Percentiles rank a stretch among this genome's conserved stretches.
phyloP scores from a whole-genome alignment of 1,284 basidiomycete genomes.

The Ceratobasidium sp. region DNA sequence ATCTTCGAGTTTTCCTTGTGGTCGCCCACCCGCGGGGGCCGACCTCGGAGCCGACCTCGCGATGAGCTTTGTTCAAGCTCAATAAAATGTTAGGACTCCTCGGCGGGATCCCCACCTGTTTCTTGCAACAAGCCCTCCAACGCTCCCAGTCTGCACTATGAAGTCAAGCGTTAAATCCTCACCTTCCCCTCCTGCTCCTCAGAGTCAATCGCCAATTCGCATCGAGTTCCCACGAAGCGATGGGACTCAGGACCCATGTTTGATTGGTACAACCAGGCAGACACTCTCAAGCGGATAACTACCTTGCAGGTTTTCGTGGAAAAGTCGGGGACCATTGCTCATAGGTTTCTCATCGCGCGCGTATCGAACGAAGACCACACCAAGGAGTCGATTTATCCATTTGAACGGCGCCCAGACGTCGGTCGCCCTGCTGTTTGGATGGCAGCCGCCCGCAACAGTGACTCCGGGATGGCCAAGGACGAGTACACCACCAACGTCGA shows the following conservation, averaged over 20 bases:
- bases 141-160: no score
- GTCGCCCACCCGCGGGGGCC: no score
- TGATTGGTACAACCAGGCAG: background rate
- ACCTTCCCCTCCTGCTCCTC: no score
- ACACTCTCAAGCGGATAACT: background rate
- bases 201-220: no score
- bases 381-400: background rate
- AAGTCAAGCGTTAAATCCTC: no score
- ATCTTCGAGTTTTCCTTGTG: no score
- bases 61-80: no score
- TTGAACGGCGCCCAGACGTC: background rate
- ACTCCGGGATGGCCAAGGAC: background rate
- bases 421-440: background rate
- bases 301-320: background rate
- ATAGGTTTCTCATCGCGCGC: background rate
- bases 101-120: no score
- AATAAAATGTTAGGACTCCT: no score
- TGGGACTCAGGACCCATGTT: constrained; percentile 9
- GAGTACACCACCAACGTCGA: background rate
- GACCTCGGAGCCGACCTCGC: no score
- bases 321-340: background rate
- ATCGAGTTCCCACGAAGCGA: no score
- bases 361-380: background rate
- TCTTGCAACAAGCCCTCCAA: no score
- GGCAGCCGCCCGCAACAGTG: background rate